Evolutionary conservation across 2,329 filamentous ascomycete genomes (phyloP).

Genomic region (Monosporascus sp.): DNA sequence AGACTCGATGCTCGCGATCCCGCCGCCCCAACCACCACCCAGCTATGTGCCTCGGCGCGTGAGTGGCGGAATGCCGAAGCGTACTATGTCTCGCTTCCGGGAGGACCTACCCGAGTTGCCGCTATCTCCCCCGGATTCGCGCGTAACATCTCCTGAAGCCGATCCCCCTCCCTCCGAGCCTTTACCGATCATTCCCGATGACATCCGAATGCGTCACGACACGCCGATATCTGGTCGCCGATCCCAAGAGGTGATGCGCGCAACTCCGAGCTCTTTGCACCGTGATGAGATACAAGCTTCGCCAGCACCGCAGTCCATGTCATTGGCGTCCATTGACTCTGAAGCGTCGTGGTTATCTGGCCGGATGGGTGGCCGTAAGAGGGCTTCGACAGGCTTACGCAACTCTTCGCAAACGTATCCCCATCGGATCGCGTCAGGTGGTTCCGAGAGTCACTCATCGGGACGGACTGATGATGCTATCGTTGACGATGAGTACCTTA

Average conservation of each 20-base stretch:
- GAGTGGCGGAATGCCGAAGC: conserved; percentile 55
- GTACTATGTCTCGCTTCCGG: conserved; percentile 84
- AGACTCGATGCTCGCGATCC: conserved; percentile 66
- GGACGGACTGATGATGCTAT: conserved; percentile 53
- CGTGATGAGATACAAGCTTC: conserved; percentile 41
- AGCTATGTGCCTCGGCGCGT: conserved; percentile 28
- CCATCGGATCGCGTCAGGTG: conserved; percentile 45
- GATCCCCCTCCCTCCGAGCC: conserved; percentile 32
- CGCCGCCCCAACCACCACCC: conserved; percentile 27
- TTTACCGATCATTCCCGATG: conserved; percentile 29
- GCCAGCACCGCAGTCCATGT: conserved; percentile 68
- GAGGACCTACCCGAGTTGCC: conserved; percentile 88
- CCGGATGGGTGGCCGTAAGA: conserved; percentile 44
- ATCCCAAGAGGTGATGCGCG: conserved; percentile 35
- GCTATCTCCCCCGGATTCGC: conserved; percentile 78
- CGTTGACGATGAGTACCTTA: conserved; percentile 72
- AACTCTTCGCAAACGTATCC: conserved; percentile 31
- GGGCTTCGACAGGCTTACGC: conserved; percentile 42
- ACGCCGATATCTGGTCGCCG: conserved; percentile 42
- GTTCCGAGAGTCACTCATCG: conserved; percentile 36
- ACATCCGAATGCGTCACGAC: conserved; percentile 36
- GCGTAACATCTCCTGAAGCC: conserved; percentile 71
- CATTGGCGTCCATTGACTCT: conserved; percentile 88
- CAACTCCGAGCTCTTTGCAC: conserved; percentile 41
- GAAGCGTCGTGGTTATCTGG: conserved; percentile 96